Percentiles rank a stretch among this genome's conserved stretches.
These are phyloP conservation scores for Parmelia sp. DNA, from an alignment of 495 filamentous ascomycete genomes.

Conservation along the genomic window DNA sequence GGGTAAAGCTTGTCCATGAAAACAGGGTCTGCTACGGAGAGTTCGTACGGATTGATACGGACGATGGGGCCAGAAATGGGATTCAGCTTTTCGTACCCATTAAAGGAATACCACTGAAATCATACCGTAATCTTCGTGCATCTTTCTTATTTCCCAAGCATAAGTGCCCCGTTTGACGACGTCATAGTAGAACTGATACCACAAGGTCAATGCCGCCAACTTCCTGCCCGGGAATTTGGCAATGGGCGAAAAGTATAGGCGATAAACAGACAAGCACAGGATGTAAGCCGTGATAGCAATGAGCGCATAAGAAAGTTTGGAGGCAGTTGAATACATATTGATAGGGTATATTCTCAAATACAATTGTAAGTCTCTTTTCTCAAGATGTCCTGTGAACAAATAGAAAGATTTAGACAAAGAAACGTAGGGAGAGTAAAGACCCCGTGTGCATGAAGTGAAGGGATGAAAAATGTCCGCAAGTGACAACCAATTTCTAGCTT, in stretches of 20 bases:
- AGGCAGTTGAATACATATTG: background rate
- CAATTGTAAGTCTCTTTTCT: background rate
- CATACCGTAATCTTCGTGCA: constrained; percentile 45
- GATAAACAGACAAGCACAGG: background rate
- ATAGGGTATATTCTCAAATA: background rate
- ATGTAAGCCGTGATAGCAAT: background rate
- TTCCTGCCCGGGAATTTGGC: constrained; percentile 42
- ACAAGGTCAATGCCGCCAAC: constrained; percentile 41
- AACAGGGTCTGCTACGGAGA: constrained; percentile 33
- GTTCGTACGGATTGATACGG: constrained; percentile 36
- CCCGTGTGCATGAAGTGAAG: background rate
- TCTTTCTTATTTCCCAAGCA: constrained; percentile 35
- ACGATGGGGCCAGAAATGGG: constrained; percentile 27
- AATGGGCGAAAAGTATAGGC: constrained; percentile 33
- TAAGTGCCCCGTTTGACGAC: constrained; percentile 40
- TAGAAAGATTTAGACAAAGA: background rate
- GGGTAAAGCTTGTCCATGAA: constrained; percentile 34
- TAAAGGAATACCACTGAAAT: too few relatives aligned
- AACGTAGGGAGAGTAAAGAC: background rate
- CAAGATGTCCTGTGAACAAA: background rate
- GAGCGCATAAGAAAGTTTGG: background rate
- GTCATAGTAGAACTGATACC: constrained; percentile 47
- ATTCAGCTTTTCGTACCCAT: constrained; percentile 7
- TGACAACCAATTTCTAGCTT: background rate
- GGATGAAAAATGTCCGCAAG: background rate